Base-by-base conservation (phyloP, 164 flowering plant species). In the Vitis cinerea region DNA sequence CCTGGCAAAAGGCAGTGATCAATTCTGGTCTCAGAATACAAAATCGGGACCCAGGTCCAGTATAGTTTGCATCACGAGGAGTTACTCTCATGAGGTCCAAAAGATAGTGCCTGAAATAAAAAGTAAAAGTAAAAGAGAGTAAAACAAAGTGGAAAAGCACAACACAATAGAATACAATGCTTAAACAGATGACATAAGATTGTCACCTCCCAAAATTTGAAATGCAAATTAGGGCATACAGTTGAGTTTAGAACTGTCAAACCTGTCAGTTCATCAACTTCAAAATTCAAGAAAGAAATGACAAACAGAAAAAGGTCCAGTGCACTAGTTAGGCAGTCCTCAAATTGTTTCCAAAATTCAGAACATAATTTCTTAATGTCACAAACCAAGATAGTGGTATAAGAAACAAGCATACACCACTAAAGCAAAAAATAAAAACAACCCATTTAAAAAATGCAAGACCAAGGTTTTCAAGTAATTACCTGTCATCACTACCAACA, bases 401-500 rank as follows among this genome's bases (percentile, higher is more conserved):
- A 19, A 10, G 9, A 64, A 8, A 3, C 55, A 23, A 50, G 11
- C n/a, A 48, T 9, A 17, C 9, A 58, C n/a, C 52, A 44, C 2
- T 3, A 49, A 56, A 30, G 8, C 11, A 30, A 19, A 17, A 61
- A 44, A 59, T 8, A 16, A 23, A 50, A 44, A 71, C 6, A 61
- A 50, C 5, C 15, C 17, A 64, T 57, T 9, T 0, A 0, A 57
- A n/a, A n/a, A 62, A n/a, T 37, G 44, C 44, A 37, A 37, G 44
- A 37, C 7, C 44, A 37, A 37, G 7, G 7, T 37, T 37, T 37
- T 4, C 7, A 37, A 15, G 6, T 62, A 53, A 19, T 82, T 52
- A 91, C 99, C 99, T 87, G 84, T 93, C 99, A 84, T 96, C 99
- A 83, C 97, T 89, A 14, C 99, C 99, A 70, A 96, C 92, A 76